A percentile compares a stretch with the other conserved stretches of the same genome.
These are phyloP conservation scores for Nadsonia starkeyi-henricii DNA, from an alignment of 1,139 yeast species.

Conservation along the genomic window DNA sequence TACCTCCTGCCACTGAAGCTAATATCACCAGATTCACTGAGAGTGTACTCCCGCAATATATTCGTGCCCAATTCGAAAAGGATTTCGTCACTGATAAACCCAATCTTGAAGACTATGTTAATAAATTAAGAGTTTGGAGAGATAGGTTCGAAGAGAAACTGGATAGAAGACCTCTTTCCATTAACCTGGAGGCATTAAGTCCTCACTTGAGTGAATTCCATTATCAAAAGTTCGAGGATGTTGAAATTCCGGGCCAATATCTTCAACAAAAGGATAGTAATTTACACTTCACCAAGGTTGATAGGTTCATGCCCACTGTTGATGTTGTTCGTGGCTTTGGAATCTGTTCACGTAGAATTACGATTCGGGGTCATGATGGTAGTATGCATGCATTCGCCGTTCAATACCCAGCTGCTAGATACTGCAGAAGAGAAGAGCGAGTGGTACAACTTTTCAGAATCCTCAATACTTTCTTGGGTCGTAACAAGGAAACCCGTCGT, in stretches of 20 bases:
- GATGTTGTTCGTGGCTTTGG: conserved; percentile 84
- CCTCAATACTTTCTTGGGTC: conserved; percentile 64
- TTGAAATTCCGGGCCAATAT: conserved; percentile 96
- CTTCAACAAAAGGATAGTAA: conserved; percentile 61
- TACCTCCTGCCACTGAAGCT: conserved; percentile 87
- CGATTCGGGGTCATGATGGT: conserved; percentile 90
- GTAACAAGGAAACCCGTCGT: conserved; percentile 77
- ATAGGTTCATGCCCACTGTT: conserved; percentile 78
- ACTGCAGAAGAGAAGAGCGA: conserved; percentile 91
- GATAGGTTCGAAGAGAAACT: conserved; percentile 83
- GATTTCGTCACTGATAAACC: conserved; percentile 86
- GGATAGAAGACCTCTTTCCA: conserved; percentile 59
- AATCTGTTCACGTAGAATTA: conserved; percentile 81
- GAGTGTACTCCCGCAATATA: conserved; percentile 79
- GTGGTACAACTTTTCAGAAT: conserved; percentile 83
- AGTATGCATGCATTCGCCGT: conserved; percentile 85
- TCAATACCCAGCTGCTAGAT: conserved; percentile 96
- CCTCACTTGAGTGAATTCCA: conserved; percentile 96
- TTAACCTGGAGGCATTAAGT: conserved; percentile 77
- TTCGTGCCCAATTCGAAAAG: conserved; percentile 79
- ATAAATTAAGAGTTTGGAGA: conserved; percentile 80
- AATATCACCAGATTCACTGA: conserved; percentile 86
- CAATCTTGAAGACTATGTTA: conserved; percentile 73
- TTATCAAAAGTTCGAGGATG: conserved; percentile 94
- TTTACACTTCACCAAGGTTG: conserved; percentile 80